Evolutionary conservation across 225 moss, liverwort and hornwort species (phyloP).

Genomic region (Bryum argenteum): DNA sequence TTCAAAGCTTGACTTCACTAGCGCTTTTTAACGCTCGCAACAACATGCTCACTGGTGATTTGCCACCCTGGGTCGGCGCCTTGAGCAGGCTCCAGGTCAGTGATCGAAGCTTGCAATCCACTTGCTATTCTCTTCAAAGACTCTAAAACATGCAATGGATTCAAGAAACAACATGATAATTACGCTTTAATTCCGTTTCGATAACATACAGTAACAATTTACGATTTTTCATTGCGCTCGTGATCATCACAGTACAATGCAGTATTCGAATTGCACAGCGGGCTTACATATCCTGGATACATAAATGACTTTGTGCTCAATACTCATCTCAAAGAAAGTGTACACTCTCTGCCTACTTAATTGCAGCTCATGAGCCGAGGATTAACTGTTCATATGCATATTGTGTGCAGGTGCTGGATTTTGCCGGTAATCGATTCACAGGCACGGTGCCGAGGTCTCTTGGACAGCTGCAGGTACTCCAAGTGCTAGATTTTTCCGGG

Average conservation of each 20-base stretch:
- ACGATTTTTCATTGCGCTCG: not conserved
- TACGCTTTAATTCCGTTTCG: not conserved
- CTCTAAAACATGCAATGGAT: not conserved
- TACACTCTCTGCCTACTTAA: not conserved
- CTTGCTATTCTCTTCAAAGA: no score
- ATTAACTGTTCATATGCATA: not conserved
- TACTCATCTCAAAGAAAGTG: not conserved
- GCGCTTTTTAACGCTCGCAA: conserved; percentile 54
- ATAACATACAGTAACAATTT: not conserved
- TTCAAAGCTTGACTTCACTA: conserved; percentile 68
- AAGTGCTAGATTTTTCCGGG: conserved; percentile 57
- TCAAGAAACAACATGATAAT: not conserved
- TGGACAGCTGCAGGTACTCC: conserved; percentile 56
- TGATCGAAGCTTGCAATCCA: not conserved
- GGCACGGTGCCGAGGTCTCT: conserved; percentile 67
- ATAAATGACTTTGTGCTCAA: not conserved
- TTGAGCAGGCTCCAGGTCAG: conserved; percentile 44
- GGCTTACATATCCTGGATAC: not conserved
- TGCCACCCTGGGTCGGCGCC: conserved; percentile 79
- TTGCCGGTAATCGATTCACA: conserved; percentile 63
- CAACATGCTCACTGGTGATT: conserved; percentile 66
- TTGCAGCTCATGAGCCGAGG: not conserved
- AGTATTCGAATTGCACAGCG: not conserved
- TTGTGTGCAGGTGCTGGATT: conserved; percentile 58
- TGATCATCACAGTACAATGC: not conserved